These are phyloP conservation scores for Blastobotrys mokoenaii DNA, from an alignment of 805 yeast species.

Conservation along the genomic window DNA sequence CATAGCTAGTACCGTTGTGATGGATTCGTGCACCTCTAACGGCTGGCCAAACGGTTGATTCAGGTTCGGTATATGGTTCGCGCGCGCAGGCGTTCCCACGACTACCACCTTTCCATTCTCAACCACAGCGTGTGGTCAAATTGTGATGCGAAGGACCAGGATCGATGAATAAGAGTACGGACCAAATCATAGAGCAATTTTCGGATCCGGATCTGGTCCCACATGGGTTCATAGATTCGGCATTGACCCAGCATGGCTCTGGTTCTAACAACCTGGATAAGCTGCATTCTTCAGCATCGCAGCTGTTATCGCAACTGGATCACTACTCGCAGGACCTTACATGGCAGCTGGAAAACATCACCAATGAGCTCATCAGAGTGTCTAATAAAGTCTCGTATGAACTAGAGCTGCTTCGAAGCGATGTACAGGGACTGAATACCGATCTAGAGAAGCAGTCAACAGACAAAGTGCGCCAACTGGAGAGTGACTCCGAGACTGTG, in stretches of 20 bases:
- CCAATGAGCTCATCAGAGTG: slow-evolving; percentile 20
- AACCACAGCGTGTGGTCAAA: too few relatives aligned
- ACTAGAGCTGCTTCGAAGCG: slow-evolving; percentile 26
- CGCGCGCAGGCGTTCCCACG: too few relatives aligned
- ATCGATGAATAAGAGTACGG: slow-evolving; percentile 5
- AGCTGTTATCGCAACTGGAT: slow-evolving; percentile 26
- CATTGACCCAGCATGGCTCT: slow-evolving; percentile 9
- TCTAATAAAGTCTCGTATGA: slow-evolving; percentile 27
- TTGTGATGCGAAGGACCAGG: not conserved
- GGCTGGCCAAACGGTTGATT: too few relatives aligned
- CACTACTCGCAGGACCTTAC: slow-evolving; percentile 24
- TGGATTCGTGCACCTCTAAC: too few relatives aligned
- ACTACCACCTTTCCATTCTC: too few relatives aligned
- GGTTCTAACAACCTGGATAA: slow-evolving; percentile 15
- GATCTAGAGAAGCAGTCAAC: slow-evolving; percentile 16
- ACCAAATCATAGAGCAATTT: slow-evolving; percentile 19
- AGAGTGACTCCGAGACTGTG: slow-evolving; percentile 12
- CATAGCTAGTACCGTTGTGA: too few relatives aligned
- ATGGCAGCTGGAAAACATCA: slow-evolving; percentile 20
- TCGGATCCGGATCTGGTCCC: slow-evolving; percentile 23
- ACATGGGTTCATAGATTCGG: slow-evolving; percentile 20
- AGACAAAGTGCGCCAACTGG: slow-evolving; percentile 9
- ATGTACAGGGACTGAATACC: slow-evolving; percentile 18
- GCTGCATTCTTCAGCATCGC: slow-evolving; percentile 22
- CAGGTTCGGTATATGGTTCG: too few relatives aligned